phyloP scores from a whole-genome alignment of 2,329 filamentous ascomycete genomes.

The Paracorniculantispora psalliotae region DNA sequence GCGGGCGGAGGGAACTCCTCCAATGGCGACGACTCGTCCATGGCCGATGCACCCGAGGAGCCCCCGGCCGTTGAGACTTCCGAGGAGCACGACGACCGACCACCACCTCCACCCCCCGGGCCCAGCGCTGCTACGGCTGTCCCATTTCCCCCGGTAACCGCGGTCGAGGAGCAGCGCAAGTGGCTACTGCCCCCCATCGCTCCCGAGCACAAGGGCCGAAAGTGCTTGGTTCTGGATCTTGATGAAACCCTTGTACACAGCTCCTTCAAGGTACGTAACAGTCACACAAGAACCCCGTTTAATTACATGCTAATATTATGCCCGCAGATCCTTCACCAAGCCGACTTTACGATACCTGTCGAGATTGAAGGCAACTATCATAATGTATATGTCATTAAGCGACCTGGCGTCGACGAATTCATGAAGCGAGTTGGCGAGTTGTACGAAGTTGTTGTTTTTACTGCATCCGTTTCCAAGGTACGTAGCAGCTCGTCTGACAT shows the following conservation, averaged over 20 bases:
- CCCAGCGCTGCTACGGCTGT: constrained; percentile 37
- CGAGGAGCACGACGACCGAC: constrained; percentile 28
- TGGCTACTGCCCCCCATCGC: constrained; percentile 78
- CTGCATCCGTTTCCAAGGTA: constrained; percentile 96
- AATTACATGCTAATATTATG: constrained; percentile 14
- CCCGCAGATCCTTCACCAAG: constrained; percentile 84
- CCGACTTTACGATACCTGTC: constrained; percentile 97
- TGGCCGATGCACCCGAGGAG: constrained; percentile 57
- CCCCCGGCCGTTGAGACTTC: constrained; percentile 22
- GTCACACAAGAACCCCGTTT: background rate
- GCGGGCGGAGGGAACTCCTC: constrained; percentile 20
- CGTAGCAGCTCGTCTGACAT: constrained; percentile 8
- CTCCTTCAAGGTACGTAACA: constrained; percentile 78
- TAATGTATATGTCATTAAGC: constrained; percentile 99
- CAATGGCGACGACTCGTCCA: constrained; percentile 60
- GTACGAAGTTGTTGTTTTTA: constrained; percentile 98
- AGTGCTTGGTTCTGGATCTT: constrained; percentile 90
- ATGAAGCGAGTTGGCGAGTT: constrained; percentile 98
- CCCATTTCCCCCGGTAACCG: constrained; percentile 36
- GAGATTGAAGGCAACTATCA: constrained; percentile 99
- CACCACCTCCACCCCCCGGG: constrained; percentile 43
- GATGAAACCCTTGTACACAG: constrained; percentile 98
- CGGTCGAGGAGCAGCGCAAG: constrained; percentile 44
- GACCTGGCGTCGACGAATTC: constrained; percentile 96
- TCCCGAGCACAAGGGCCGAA: constrained; percentile 76